A percentile compares a stretch with the other conserved stretches of the same genome.
Evolutionary conservation across 768 basidiomycete genomes (phyloP).

Genomic region (Asterophora lycoperdoides): DNA sequence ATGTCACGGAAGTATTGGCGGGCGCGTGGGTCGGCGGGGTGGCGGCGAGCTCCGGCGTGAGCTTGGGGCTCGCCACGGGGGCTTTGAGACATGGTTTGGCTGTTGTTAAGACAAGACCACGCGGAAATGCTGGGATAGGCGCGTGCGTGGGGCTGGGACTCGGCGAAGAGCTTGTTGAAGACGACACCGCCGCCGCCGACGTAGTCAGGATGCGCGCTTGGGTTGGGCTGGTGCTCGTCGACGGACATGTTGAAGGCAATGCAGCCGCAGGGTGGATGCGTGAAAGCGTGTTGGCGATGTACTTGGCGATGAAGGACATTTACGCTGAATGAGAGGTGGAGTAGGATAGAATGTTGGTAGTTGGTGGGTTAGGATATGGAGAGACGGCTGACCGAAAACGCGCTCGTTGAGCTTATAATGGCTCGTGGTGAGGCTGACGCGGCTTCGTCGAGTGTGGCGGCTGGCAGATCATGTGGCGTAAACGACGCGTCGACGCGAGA

Average conservation of each 20-base stretch:
- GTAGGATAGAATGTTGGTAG: slow-evolving; percentile 11
- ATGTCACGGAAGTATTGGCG: background rate
- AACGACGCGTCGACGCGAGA: no score
- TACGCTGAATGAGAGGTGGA: slow-evolving; percentile 7
- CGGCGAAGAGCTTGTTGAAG: no score
- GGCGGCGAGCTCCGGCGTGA: background rate
- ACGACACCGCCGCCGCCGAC: no score
- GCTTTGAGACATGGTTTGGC: slow-evolving; percentile 10
- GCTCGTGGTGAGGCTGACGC: slow-evolving; percentile 1
- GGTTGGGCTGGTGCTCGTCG: no score
- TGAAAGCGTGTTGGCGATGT: slow-evolving; percentile 4
- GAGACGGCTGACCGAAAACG: background rate
- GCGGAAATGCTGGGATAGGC: background rate
- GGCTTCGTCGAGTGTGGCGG: no score
- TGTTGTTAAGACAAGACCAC: slow-evolving; percentile 4
- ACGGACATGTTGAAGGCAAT: no score
- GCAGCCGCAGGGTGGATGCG: background rate
- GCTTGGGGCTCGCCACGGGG: slow-evolving; percentile 1
- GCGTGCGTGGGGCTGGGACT: background rate
- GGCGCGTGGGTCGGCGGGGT: background rate
- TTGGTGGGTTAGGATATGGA: background rate
- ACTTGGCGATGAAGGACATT: slow-evolving; percentile 11
- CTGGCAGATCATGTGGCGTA: no score
- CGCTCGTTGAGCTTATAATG: background rate
- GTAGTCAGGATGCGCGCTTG: no score